These are phyloP conservation scores for Hypoxylon perforatum DNA, from an alignment of 495 filamentous ascomycete genomes.

Conservation along the genomic window DNA sequence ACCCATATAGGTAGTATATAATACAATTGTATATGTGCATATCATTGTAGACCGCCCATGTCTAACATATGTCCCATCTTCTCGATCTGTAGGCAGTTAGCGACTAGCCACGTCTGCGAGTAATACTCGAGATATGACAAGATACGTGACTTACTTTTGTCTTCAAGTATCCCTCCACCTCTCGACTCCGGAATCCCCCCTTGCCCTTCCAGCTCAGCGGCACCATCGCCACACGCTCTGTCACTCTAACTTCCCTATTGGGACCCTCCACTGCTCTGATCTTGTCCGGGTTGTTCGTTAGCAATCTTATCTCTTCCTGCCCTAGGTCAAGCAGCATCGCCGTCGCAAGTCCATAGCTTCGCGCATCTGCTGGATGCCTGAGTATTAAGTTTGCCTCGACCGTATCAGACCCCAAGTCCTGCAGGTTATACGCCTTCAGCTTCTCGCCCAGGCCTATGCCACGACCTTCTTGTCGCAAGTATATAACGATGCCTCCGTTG, in stretches of 20 bases:
- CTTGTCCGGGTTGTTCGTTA: conserved; percentile 99
- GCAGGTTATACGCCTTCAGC: conserved; percentile 96
- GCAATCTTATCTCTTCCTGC: conserved; percentile 76
- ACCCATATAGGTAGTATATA: no score
- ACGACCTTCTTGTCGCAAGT: conserved; percentile 93
- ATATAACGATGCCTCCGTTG: conserved; percentile 89
- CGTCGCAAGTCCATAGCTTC: conserved; percentile 93
- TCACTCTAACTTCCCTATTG: conserved; percentile 85
- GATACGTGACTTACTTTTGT: conserved; percentile 80
- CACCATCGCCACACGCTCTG: conserved; percentile 92
- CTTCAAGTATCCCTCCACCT: conserved; percentile 91
- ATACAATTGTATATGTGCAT: not conserved
- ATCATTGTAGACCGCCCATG: conserved; percentile 38
- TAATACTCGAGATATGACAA: conserved; percentile 14
- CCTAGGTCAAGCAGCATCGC: conserved; percentile 92
- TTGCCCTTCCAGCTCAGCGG: conserved; percentile 93
- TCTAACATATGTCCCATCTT: conserved; percentile 77
- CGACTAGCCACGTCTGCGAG: conserved; percentile 27
- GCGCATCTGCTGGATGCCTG: conserved; percentile 91
- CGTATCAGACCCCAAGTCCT: conserved; percentile 94
- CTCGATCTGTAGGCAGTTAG: conserved; percentile 62
- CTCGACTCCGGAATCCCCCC: conserved; percentile 83
- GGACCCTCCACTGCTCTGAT: conserved; percentile 93
- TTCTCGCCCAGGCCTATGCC: conserved; percentile 96
- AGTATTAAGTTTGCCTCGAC: conserved; percentile 94